phyloP scores from a whole-genome alignment of 2,329 filamentous ascomycete genomes.

The Venturia asperata region DNA sequence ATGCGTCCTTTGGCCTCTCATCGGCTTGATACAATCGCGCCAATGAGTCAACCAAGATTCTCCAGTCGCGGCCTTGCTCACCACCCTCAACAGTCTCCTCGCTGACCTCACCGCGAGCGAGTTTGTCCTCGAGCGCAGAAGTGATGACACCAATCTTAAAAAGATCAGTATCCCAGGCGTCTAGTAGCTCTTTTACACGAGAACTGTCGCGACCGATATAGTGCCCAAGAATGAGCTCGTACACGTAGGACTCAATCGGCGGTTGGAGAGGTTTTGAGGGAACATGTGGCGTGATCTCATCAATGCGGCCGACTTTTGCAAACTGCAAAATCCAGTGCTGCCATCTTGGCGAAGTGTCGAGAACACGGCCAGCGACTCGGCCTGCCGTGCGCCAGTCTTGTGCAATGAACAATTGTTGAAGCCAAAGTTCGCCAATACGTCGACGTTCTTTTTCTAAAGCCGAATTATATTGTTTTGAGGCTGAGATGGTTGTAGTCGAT shows the following conservation, averaged over 20 bases:
- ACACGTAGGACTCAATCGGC: conserved; percentile 71
- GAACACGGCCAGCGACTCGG: conserved; percentile 71
- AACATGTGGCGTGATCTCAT: conserved; percentile 81
- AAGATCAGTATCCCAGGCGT: conserved; percentile 75
- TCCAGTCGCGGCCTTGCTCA: conserved; percentile 72
- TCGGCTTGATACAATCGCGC: conserved; percentile 78
- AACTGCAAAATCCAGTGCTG: conserved; percentile 96
- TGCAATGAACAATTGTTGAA: conserved; percentile 71
- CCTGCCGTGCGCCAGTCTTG: conserved; percentile 73
- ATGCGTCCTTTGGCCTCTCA: conserved; percentile 72
- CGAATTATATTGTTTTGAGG: conserved; percentile 53
- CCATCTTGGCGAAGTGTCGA: conserved; percentile 75
- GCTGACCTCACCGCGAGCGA: conserved; percentile 66
- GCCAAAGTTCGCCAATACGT: conserved; percentile 86
- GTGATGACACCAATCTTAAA: conserved; percentile 74
- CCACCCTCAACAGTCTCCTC: conserved; percentile 71
- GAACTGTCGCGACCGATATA: conserved; percentile 74
- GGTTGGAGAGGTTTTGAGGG: conserved; percentile 71
- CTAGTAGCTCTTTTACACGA: conserved; percentile 69
- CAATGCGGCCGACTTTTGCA: conserved; percentile 74
- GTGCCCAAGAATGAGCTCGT: conserved; percentile 81
- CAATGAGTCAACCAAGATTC: conserved; percentile 76
- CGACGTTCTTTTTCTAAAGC: conserved; percentile 79
- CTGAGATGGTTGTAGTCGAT: conserved; percentile 56
- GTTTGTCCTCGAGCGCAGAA: conserved; percentile 71